Evolutionary conservation across 2,329 filamentous ascomycete genomes (phyloP).

Genomic region (Davidsoniella neocaledoniae): DNA sequence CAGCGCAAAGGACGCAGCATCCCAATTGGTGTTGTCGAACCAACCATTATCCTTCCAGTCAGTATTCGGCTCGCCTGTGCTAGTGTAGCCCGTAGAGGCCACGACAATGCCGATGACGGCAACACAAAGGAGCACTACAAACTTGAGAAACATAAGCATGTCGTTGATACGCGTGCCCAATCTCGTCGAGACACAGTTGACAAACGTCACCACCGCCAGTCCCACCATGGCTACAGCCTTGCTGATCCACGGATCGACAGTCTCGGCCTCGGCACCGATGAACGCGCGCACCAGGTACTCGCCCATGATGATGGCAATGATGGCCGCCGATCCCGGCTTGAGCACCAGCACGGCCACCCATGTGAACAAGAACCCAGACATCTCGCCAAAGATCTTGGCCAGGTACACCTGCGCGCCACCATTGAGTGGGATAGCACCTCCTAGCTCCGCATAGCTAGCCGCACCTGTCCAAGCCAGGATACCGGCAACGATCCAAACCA

Average conservation of each 20-base stretch:
- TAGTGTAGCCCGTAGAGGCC: conserved; percentile 67
- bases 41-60: conserved; percentile 81
- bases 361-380: conserved; percentile 84
- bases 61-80: conserved; percentile 53
- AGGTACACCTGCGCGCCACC: conserved; percentile 89
- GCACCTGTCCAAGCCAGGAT: conserved; percentile 90
- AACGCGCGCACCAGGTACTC: conserved; percentile 86
- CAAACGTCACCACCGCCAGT: conserved; percentile 56
- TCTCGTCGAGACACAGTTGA: conserved; percentile 85
- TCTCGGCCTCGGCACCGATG: conserved; percentile 71
- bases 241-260: conserved; percentile 72
- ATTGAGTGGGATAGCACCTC: conserved; percentile 88
- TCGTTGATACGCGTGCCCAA: conserved; percentile 78
- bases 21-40: conserved; percentile 72
- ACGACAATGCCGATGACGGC: conserved; percentile 81
- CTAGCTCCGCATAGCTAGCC: conserved; percentile 86
- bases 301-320: conserved; percentile 94
- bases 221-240: conserved; percentile 72
- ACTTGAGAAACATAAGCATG: conserved; percentile 93
- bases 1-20: conserved; percentile 77
- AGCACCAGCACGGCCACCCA: conserved; percentile 91
- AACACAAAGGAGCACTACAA: conserved; percentile 72
- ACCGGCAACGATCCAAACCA: conserved; percentile 89
- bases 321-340: conserved; percentile 84
- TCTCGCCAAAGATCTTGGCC: conserved; percentile 88